A percentile compares a stretch with the other conserved stretches of the same genome.
These are phyloP conservation scores for Begonia loranthoides DNA, from an alignment of 306 rosid genomes.

Conservation along the genomic window DNA sequence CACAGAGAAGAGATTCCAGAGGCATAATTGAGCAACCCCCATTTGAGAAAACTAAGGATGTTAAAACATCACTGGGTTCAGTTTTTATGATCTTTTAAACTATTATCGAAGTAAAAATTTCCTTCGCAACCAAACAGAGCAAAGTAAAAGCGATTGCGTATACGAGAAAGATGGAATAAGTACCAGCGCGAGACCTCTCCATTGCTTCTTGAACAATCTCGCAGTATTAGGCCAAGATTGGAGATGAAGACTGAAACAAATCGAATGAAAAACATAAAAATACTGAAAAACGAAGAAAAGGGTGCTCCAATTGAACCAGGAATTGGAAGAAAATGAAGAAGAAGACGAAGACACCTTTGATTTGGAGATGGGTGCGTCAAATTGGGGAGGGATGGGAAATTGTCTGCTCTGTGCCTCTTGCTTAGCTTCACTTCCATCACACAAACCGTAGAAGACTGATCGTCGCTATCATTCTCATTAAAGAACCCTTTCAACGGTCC, in stretches of 20 bases:
- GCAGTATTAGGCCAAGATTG: slow-evolving; percentile 3
- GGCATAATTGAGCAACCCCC: neutral
- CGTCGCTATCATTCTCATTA: too few relatives aligned
- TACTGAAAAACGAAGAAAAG: neutral
- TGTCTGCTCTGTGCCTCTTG: slow-evolving; percentile 7
- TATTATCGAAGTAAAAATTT: neutral
- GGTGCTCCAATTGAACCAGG: neutral
- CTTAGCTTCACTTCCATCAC: slow-evolving; percentile 17
- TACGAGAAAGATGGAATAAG: neutral
- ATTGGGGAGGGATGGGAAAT: slow-evolving; percentile 2
- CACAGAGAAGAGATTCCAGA: neutral
- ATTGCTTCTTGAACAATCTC: slow-evolving; percentile 5
- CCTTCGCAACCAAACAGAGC: neutral
- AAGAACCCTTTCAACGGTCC: too few relatives aligned
- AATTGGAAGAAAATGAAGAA: neutral
- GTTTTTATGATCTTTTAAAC: too few relatives aligned
- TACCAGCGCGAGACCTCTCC: slow-evolving; percentile 8
- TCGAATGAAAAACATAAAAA: neutral
- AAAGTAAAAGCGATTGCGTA: neutral
- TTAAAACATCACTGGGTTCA: neutral
- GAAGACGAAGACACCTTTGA: slow-evolving; percentile 9
- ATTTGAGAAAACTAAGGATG: neutral
- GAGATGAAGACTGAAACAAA: slow-evolving; percentile 1
- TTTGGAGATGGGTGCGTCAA: slow-evolving; percentile 1
- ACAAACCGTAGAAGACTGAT: slow-evolving; percentile 3